phyloP scores from a whole-genome alignment of 257 asterid species.

The Paulownia fortunei region DNA sequence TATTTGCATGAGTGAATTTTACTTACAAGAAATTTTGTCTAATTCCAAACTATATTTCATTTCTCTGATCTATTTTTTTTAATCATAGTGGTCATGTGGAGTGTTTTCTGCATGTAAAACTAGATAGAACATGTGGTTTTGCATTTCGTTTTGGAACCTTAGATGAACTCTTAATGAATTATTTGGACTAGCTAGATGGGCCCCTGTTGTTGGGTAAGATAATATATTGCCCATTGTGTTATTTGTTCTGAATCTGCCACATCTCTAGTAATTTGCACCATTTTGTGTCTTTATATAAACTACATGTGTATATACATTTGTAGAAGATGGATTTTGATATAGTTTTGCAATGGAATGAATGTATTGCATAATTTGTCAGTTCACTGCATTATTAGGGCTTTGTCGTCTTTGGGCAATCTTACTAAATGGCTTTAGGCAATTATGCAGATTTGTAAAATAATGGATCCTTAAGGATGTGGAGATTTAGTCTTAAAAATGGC shows the following conservation, averaged over 20 bases:
- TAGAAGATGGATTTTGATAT: background rate
- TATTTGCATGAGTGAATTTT: conserved; percentile 12
- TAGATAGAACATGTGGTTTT: background rate
- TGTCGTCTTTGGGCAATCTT: background rate
- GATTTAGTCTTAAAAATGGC: background rate
- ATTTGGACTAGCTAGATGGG: background rate
- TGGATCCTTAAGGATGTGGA: background rate
- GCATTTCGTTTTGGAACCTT: background rate
- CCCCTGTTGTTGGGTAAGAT: background rate
- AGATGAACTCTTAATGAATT: background rate
- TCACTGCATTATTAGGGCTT: background rate
- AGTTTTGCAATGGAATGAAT: background rate
- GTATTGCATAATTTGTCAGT: background rate
- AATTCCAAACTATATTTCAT: background rate
- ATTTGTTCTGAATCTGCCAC: background rate
- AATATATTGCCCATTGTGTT: background rate
- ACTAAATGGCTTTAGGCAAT: background rate
- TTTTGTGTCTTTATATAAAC: background rate
- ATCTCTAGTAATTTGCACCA: background rate
- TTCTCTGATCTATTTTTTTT: background rate
- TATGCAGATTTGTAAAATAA: background rate
- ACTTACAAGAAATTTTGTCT: background rate
- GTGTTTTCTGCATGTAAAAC: background rate
- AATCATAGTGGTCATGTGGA: background rate
- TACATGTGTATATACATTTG: background rate